Conservation (phyloP, 768 basidiomycete genomes). For the Kwoniella sp. region DNA sequence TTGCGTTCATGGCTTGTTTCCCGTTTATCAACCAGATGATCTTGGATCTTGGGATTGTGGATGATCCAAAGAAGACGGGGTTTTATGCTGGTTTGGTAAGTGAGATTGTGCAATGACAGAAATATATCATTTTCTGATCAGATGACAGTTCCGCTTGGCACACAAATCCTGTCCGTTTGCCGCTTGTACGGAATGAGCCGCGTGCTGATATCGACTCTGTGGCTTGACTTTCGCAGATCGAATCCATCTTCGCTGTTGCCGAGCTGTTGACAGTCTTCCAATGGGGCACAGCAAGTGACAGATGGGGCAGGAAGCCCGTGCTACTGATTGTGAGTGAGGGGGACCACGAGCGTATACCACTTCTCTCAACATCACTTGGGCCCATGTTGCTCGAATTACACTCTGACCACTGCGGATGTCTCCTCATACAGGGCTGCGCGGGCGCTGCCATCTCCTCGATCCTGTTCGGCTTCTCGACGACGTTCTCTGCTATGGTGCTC, state of each 20-base stretch:
- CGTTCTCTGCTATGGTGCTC: constrained; percentile 34
- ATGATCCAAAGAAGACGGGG: constrained; percentile 36
- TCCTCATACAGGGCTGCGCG: constrained; percentile 31
- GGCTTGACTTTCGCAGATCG: constrained; percentile 26
- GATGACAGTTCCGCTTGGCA: too few species aligned
- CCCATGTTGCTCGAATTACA: too few species aligned
- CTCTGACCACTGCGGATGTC: not conserved
- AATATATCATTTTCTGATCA: too few species aligned
- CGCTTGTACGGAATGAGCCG: not conserved
- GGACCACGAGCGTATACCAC: too few species aligned
- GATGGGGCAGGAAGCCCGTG: constrained; percentile 43
- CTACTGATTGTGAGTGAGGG: constrained; percentile 37
- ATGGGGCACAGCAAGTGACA: constrained; percentile 42
- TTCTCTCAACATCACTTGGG: too few species aligned
- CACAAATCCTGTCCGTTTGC: not conserved
- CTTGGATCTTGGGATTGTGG: constrained; percentile 37
- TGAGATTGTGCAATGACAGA: not conserved
- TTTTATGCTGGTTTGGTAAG: constrained; percentile 43
- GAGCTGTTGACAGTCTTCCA: constrained; percentile 46
- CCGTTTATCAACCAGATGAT: constrained; percentile 51
- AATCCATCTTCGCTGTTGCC: constrained; percentile 43
- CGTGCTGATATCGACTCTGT: not conserved
- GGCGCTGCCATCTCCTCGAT: constrained; percentile 40
- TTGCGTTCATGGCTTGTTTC: constrained; percentile 43
- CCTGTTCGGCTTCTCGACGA: constrained; percentile 42